These are phyloP conservation scores for Rhynchospora pubera DNA, from an alignment of 176 grass and related monocot genomes.

Conservation along the genomic window DNA sequence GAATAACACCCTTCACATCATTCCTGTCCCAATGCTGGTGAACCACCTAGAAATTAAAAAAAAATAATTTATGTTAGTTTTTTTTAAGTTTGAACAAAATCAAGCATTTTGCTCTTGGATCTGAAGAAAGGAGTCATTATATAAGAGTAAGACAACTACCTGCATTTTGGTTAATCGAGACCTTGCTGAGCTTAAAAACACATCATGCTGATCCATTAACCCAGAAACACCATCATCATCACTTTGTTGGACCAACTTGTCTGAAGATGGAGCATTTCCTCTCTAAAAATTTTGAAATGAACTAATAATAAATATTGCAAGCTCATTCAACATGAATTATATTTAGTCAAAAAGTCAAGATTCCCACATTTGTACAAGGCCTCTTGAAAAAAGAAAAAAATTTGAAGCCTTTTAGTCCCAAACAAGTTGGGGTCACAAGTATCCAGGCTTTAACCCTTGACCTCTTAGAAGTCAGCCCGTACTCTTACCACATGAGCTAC, in stretches of 20 bases:
- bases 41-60: constrained; percentile 51
- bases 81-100: not conserved
- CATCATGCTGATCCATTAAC: constrained; percentile 64
- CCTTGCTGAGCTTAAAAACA: constrained; percentile 64
- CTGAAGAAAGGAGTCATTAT: not conserved
- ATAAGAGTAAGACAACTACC: constrained; percentile 26
- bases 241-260: constrained; percentile 40
- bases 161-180: constrained; percentile 81
- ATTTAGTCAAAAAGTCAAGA: constrained; percentile 8
- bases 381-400: not conserved
- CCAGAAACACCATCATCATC: constrained; percentile 73
- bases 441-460: no score
- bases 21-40: constrained; percentile 88
- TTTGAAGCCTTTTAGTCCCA: no score
- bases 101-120: not conserved
- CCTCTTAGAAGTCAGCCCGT: no score
- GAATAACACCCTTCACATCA: constrained; percentile 71
- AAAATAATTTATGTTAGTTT: constrained; percentile 13
- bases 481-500: no score
- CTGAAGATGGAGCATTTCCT: constrained; percentile 41
- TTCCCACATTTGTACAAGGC: constrained; percentile 2
- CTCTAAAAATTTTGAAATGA: constrained; percentile 45
- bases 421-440: no score
- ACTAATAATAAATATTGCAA: constrained; percentile 7
- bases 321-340: not conserved